These are phyloP conservation scores for Phytophthora crassamura DNA, from an alignment of 352 stramenopile genomes.

Conservation along the genomic window DNA sequence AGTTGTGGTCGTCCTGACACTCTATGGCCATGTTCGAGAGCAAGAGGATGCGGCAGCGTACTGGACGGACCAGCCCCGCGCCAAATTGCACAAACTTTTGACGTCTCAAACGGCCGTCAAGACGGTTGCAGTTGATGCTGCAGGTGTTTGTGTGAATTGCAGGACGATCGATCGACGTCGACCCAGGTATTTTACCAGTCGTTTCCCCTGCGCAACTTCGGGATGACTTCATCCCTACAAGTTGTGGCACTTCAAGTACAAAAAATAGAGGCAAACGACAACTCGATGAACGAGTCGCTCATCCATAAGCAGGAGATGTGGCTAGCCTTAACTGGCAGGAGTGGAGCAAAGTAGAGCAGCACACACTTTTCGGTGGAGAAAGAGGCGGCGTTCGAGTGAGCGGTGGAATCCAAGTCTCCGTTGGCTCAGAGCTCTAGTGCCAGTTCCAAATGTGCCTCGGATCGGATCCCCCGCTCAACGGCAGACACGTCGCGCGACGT, in stretches of 20 bases:
- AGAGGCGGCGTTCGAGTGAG: background rate
- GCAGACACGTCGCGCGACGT: background rate
- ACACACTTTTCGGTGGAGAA: background rate
- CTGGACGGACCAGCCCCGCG: conserved; percentile 5
- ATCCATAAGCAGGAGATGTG: background rate
- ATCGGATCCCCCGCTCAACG: background rate
- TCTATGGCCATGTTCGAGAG: conserved; percentile 2
- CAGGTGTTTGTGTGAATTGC: no score
- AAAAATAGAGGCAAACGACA: no score
- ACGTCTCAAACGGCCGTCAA: background rate
- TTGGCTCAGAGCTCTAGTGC: background rate
- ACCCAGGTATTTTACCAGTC: no score
- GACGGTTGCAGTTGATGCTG: no score
- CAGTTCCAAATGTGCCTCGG: background rate
- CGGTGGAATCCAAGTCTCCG: background rate
- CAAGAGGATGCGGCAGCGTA: conserved; percentile 1
- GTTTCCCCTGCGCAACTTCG: no score
- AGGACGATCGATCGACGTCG: no score
- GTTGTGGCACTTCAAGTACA: no score
- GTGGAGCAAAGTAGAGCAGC: no score
- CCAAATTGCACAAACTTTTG: conserved; percentile 1
- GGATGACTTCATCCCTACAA: no score
- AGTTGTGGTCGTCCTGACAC: conserved; percentile 1
- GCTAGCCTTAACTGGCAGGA: no score
- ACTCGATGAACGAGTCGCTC: background rate